A percentile compares a stretch with the other conserved stretches of the same genome.
Evolutionary conservation across 1,284 basidiomycete genomes (phyloP).

Genomic region (Tremellales sp.): DNA sequence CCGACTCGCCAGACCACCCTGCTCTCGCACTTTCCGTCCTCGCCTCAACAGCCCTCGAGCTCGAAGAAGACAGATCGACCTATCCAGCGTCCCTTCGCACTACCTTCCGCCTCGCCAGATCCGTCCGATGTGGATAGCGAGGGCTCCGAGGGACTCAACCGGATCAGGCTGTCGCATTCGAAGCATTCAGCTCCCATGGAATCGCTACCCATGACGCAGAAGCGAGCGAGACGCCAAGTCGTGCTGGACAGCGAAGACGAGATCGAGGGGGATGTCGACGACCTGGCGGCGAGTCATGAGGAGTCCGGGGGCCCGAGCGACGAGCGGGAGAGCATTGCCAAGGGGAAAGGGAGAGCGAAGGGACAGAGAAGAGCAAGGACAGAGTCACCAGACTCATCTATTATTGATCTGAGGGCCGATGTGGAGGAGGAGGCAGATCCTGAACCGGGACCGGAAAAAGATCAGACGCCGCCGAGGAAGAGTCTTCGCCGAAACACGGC

Average conservation of each 20-base stretch:
- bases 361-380: background rate
- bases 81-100: background rate
- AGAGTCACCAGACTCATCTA: background rate
- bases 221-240: conserved; percentile 2
- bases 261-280: background rate
- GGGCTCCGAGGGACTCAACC: conserved; percentile 14
- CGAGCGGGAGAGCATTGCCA: background rate
- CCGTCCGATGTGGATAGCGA: conserved; percentile 4
- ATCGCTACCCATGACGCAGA: background rate
- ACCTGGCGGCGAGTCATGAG: too few species aligned
- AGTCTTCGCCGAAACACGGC: too few species aligned
- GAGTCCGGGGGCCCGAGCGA: too few species aligned
- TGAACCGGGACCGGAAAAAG: too few species aligned
- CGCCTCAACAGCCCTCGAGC: conserved; percentile 55
- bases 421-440: too few species aligned
- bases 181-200: background rate
- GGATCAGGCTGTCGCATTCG: conserved; percentile 4
- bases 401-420: background rate
- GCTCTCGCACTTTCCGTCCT: conserved; percentile 43
- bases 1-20: conserved; percentile 13
- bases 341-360: background rate
- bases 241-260: conserved; percentile 10
- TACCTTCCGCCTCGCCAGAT: background rate
- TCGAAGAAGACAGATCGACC: conserved; percentile 46
- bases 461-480: too few species aligned